Percentiles rank a stretch among this genome's conserved stretches.
Conservation (phyloP, 176 grass and related monocot species). For the Oryza longistaminata region DNA sequence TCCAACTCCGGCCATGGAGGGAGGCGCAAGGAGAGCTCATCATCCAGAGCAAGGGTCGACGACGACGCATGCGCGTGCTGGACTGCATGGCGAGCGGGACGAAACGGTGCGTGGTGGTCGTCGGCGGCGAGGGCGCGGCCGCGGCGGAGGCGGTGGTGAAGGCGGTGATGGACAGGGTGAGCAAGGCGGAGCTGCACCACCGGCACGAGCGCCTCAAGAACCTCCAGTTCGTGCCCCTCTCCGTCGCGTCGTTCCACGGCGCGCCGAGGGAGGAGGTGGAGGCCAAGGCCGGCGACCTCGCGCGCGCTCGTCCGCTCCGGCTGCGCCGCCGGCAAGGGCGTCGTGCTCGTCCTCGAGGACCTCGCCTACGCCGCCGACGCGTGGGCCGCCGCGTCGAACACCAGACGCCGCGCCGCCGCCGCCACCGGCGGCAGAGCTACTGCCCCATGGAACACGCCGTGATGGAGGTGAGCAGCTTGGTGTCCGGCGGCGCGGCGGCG, state of each 20-base stretch:
- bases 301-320: constrained; percentile 55
- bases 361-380: constrained; percentile 64
- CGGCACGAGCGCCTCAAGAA: constrained; percentile 58
- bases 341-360: constrained; percentile 73
- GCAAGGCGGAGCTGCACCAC: constrained; percentile 56
- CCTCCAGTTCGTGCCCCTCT: constrained; percentile 67
- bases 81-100: constrained; percentile 56
- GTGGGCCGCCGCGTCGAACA: constrained; percentile 46
- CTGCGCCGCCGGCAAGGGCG: constrained; percentile 53
- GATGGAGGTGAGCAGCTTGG: constrained; percentile 70
- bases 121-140: constrained; percentile 51
- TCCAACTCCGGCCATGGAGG: not conserved
- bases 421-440: constrained; percentile 32
- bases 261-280: constrained; percentile 64
- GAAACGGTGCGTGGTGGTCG: constrained; percentile 51
- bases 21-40: not conserved
- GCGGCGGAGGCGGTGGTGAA: constrained; percentile 42
- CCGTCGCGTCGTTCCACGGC: constrained; percentile 47
- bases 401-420: not conserved
- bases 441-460: constrained; percentile 76
- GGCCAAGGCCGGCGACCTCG: constrained; percentile 51
- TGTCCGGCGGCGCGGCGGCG: constrained; percentile 18
- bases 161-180: constrained; percentile 76
- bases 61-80: constrained; percentile 61
- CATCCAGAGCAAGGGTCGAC: not conserved